Evolutionary conservation across 768 basidiomycete species (phyloP).

Genomic region (Scleroderma citrinum): DNA sequence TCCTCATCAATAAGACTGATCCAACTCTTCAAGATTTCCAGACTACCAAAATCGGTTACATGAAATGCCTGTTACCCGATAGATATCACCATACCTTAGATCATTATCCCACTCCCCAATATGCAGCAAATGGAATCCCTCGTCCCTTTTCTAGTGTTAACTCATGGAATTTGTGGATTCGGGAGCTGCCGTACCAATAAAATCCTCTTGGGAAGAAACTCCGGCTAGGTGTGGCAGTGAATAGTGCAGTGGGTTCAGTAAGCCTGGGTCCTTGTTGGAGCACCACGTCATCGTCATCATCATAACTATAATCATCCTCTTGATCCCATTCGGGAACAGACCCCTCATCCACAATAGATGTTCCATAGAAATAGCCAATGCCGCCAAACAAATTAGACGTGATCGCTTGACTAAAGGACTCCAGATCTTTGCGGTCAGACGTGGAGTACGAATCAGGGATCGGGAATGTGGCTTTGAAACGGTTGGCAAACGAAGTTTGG

Average conservation of each 20-base stretch:
- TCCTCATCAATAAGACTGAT: constrained; percentile 86
- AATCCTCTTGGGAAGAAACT: constrained; percentile 98
- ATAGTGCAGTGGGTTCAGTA: constrained; percentile 67
- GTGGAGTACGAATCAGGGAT: constrained; percentile 48
- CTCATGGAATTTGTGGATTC: not conserved
- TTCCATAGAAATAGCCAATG: constrained; percentile 92
- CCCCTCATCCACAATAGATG: constrained; percentile 76
- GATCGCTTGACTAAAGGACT: constrained; percentile 78
- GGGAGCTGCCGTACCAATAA: constrained; percentile 66
- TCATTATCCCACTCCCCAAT: constrained; percentile 94
- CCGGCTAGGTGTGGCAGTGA: constrained; percentile 92
- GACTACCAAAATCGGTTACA: constrained; percentile 35
- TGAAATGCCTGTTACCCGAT: not conserved
- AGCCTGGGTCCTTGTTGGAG: constrained; percentile 49
- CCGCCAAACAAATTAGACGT: constrained; percentile 91
- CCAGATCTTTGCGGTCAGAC: constrained; percentile 43
- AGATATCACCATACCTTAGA: constrained; percentile 44
- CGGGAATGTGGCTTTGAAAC: constrained; percentile 69
- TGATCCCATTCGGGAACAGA: constrained; percentile 94
- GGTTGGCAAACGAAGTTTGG: constrained; percentile 50
- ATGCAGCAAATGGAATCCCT: constrained; percentile 91
- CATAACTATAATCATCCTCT: constrained; percentile 39
- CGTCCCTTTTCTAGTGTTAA: constrained; percentile 58
- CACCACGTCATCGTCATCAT: constrained; percentile 32
- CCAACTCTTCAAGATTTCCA: constrained; percentile 90